Base-by-base conservation (phyloP, 2,329 filamentous ascomycete species). In the Pseudomassariella vexata region DNA sequence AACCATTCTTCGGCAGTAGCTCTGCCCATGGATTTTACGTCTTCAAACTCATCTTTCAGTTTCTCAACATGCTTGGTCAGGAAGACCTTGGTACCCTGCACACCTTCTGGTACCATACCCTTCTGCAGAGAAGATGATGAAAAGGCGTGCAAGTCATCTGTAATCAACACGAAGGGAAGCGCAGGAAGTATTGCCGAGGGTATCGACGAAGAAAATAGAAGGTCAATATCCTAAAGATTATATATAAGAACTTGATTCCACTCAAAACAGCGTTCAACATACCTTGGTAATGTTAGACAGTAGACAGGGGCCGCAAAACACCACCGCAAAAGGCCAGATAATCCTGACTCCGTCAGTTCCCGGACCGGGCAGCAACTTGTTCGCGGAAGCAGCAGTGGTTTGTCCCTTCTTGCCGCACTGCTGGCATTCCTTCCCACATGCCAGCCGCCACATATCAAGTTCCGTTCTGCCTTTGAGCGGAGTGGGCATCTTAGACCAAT, bases 1-100 rank as follows among this genome's bases (percentile, higher is more conserved):
- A 79, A 65, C 85, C 85, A 92, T 54, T 89, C 85, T 44, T 86
- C 81, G 4, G 73, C 70, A 9, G 80, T 74, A 24, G 79, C 79
- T 26, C 68, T 47, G n/a, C 85, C 82, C 44, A 85, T 68, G n/a
- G 64, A 58, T 45, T 76, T 74, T 33, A 79, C 82, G 5, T 74
- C 63, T 25, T 73, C 62, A 43, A 85, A 76, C 47, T 85, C 77
- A 19, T 62, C 52, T 36, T 72, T 71, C 41, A 89, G 69, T 6
- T 66, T 65, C 17, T 79, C 68, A 21, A 87, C 66, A 36, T 88
- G 74, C 17, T 63, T 50, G 27, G 69, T 70, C 53, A 71, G 78
- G 49, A 80, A 89, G 29, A 78, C 63, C 52, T 88, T 90, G 9
- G 67, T 71, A 14, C 85, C 60, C 20, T 72, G 64, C 9, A 72